Evolutionary conservation across 768 basidiomycete species (phyloP), one percentile per base, ranked within the genome.

Genomic region (Tylopilus subfusipes): DNA sequence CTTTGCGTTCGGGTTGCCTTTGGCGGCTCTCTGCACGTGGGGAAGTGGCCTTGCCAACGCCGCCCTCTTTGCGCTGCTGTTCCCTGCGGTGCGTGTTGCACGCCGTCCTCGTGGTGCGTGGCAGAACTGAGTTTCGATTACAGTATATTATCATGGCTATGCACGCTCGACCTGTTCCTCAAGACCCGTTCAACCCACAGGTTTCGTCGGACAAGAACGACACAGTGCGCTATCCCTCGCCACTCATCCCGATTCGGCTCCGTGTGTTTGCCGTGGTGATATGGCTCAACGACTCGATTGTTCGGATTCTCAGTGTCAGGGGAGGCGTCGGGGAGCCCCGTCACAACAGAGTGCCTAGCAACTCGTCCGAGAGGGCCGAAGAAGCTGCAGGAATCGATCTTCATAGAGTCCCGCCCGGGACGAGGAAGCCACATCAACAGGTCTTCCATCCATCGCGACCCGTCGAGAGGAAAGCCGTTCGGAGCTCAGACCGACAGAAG

Each of bases 111-210:
- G 48, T 19, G 24, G 52, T 48, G 39, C 45, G 33, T 31, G 50
- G 47, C 51, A 22, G 52, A 22, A 30, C 56, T 52, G 46, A 53
- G 33, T 30, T n/a, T 42, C n/a, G 54, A 56, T 24, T 30, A 24
- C 61, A 93, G 91, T 92, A 82, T 70, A 84, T 90, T 42, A 89
- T 93, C 59, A 84, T 93, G 77, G 88, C 91, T 13, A 87, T 86
- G 76, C 80, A 86, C 56, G 85, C 90, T 0, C 78, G 75, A 2
- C 92, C 93, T 0, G 73, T 83, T 21, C 93, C 93, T 0, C 59
- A 76, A 24, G 86, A 93, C 66, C 91, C 92, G 7, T 90, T 85
- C 65, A 84, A 82, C 64, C 83, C 89, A 3, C 68, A 69, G 14
- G 69, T 72, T 25, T 34, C 69, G 27, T 53, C 55, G 53, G 68